These are phyloP conservation scores for Flaveria trinervia DNA, from an alignment of 129 eudicot genomes.

Conservation along the genomic window DNA sequence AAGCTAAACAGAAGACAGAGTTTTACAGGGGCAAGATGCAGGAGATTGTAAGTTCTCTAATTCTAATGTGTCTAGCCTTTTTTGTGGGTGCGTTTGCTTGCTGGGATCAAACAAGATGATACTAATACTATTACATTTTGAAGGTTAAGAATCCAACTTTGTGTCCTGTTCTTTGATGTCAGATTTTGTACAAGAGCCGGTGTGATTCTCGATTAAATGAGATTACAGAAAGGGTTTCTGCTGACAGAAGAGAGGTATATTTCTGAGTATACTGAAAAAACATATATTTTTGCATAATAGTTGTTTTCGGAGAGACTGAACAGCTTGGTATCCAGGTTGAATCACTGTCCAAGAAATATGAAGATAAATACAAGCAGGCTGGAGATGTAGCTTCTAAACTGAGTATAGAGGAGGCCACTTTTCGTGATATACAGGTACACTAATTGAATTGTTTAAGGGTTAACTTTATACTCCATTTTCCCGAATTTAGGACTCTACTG, in stretches of 20 bases:
- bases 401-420: conserved; percentile 87
- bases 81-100: neutral
- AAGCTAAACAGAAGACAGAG: conserved; percentile 75
- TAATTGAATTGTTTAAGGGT: neutral
- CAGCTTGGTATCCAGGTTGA: conserved; percentile 45
- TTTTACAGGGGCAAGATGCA: conserved; percentile 87
- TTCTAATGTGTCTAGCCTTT: conserved; percentile 7
- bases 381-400: conserved; percentile 94
- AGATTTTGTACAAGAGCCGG: conserved; percentile 90
- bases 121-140: neutral
- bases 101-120: conserved; percentile 10
- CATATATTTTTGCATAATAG: neutral
- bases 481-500: neutral
- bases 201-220: conserved; percentile 85
- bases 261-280: neutral
- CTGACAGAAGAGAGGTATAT: conserved; percentile 76
- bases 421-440: conserved; percentile 87
- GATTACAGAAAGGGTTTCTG: conserved; percentile 70
- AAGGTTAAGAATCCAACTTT: neutral
- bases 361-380: conserved; percentile 78
- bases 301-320: conserved; percentile 19
- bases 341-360: conserved; percentile 72
- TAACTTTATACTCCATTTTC: neutral
- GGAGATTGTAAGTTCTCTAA: conserved; percentile 68
- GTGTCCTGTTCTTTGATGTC: conserved; percentile 28